These are phyloP conservation scores for Colletotrichum spaethianum DNA, from an alignment of 2,329 filamentous ascomycete species.

Conservation along the genomic window DNA sequence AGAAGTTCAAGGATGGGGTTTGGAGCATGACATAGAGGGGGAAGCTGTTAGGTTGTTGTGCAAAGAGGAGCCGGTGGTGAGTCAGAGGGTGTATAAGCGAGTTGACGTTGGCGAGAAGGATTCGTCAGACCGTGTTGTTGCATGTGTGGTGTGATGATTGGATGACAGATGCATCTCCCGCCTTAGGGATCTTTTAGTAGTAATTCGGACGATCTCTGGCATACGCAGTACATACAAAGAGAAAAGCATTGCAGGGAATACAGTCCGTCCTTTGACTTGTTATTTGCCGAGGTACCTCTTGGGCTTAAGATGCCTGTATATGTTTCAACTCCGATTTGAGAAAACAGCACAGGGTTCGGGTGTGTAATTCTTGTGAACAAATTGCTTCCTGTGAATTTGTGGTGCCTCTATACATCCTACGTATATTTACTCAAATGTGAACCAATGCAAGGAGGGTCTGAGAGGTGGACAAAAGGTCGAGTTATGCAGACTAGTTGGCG, in stretches of 20 bases:
- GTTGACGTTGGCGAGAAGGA: background rate
- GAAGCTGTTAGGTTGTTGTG: background rate
- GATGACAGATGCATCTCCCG: background rate
- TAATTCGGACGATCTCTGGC: background rate
- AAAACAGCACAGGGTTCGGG: too few relatives aligned
- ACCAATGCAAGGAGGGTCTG: background rate
- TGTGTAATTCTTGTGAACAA: too few relatives aligned
- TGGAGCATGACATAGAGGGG: constrained; percentile 10
- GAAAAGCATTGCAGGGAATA: background rate
- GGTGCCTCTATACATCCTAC: too few relatives aligned
- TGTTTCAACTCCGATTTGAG: too few relatives aligned
- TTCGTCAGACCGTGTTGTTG: background rate
- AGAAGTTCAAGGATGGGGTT: constrained; percentile 45
- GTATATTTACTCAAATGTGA: too few relatives aligned
- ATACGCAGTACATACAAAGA: background rate
- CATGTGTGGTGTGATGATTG: constrained; percentile 9
- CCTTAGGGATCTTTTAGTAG: background rate
- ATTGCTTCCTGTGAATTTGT: too few relatives aligned
- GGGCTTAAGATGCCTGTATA: too few relatives aligned
- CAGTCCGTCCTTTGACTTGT: too few relatives aligned
- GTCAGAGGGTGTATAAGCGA: background rate
- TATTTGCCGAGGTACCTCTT: too few relatives aligned
- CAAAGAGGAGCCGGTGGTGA: background rate
- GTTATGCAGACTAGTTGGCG: background rate
- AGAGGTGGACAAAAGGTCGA: background rate